Percentiles rank a stretch among this genome's conserved stretches.
phyloP scores from a whole-genome alignment of 352 stramenopile genomes.

The Phytophthora cactorum region DNA sequence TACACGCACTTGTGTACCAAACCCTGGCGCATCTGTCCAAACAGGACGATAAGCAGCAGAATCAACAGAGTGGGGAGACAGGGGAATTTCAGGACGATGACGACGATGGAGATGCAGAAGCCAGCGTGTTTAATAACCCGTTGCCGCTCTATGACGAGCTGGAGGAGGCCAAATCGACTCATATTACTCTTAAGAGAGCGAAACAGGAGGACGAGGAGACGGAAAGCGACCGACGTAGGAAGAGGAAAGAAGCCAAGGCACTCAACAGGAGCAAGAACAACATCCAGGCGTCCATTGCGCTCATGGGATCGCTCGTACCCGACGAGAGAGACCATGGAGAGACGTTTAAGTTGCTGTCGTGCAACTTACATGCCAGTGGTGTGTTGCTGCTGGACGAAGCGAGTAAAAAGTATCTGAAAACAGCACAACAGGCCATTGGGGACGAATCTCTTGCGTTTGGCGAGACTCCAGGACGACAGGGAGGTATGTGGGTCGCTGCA shows the following conservation, averaged over 20 bases:
- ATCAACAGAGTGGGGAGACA: slow-evolving; percentile 6
- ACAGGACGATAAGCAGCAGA: slow-evolving; percentile 44
- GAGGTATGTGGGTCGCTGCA: slow-evolving; percentile 27
- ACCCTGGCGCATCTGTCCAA: slow-evolving; percentile 85
- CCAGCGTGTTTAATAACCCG: slow-evolving; percentile 60
- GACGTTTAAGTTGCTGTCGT: slow-evolving; percentile 87
- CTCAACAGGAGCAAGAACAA: slow-evolving; percentile 69
- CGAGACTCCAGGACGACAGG: slow-evolving; percentile 27
- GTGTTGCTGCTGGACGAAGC: slow-evolving; percentile 82
- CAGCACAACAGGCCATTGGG: slow-evolving; percentile 18
- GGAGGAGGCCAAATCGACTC: slow-evolving; percentile 49
- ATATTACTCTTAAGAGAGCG: slow-evolving; percentile 64
- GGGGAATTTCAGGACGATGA: slow-evolving; percentile 30
- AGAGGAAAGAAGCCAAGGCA: slow-evolving; percentile 25
- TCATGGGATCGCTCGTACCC: slow-evolving; percentile 83
- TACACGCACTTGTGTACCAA: slow-evolving; percentile 93
- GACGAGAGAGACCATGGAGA: slow-evolving; percentile 82
- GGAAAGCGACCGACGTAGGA: slow-evolving; percentile 18
- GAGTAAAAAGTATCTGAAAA: slow-evolving; percentile 70
- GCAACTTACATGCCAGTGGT: slow-evolving; percentile 70
- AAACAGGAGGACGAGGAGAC: slow-evolving; percentile 22
- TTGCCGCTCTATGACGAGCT: slow-evolving; percentile 71
- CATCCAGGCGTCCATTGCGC: slow-evolving; percentile 75
- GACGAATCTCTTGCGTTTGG: slow-evolving; percentile 30
- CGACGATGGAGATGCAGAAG: slow-evolving; percentile 30